Percentiles rank a stretch among this genome's conserved stretches.
These are phyloP conservation scores for Orbilia oligospora DNA, from an alignment of 2,329 filamentous ascomycete genomes.

Conservation along the genomic window DNA sequence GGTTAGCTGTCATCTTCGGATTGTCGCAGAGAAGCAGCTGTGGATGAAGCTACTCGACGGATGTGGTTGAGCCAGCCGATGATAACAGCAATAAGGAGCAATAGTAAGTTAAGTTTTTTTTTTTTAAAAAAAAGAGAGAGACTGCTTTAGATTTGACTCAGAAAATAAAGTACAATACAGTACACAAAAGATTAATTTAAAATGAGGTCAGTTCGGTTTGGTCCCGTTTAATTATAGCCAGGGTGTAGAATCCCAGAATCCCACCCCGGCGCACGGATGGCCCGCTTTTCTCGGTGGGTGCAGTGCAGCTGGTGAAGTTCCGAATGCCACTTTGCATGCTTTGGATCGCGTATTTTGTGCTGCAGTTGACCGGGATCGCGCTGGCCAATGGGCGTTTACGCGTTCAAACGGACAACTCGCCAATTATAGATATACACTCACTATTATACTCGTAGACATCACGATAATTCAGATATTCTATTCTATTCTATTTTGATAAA, in stretches of 20 bases:
- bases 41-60: too few species aligned
- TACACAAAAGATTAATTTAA: neutral
- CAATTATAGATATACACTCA: too few species aligned
- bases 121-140: too few species aligned
- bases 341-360: too few species aligned
- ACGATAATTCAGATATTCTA: too few species aligned
- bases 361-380: neutral
- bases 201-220: neutral
- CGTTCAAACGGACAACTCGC: neutral
- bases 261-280: conserved; percentile 24
- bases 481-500: too few species aligned
- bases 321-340: neutral
- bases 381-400: conserved; percentile 5
- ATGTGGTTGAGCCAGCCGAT: neutral
- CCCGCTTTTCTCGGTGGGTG: conserved; percentile 17
- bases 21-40: too few species aligned
- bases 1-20: too few species aligned
- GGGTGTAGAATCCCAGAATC: neutral
- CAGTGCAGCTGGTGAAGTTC: neutral
- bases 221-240: neutral
- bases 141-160: too few species aligned
- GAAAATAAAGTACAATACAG: conserved; percentile 5
- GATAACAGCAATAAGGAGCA: neutral
- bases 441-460: too few species aligned
- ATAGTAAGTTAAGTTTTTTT: too few species aligned